Evolutionary conservation across 768 basidiomycete genomes (phyloP), one percentile per base, ranked within the genome.

Genomic region (Sarcodon sp.): DNA sequence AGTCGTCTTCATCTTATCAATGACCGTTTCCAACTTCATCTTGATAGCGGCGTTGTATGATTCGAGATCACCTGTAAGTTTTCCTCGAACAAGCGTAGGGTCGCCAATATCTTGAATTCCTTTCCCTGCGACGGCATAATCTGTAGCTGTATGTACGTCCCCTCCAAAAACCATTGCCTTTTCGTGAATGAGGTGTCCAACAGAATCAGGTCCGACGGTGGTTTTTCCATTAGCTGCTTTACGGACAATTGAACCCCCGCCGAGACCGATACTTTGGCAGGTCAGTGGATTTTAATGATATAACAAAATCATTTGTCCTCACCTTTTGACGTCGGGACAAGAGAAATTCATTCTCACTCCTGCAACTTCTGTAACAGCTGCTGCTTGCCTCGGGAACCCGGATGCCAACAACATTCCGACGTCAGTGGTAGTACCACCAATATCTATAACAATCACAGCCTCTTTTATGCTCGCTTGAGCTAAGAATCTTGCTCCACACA

Each of bases 391-490:
- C 31, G 79, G 80, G 57, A 80, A 77, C 7, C 79, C 79, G 11
- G 69, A 71, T 0, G 77, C 74, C 37, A 80, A 61, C 7, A 83
- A 59, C 41, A 80, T 73, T 13, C 80, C 80, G 6, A 81, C 73
- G 51, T 81, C 80, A 1, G 77, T 76, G 12, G 79, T 79, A 0
- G 80, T 83, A 0, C 79, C 80, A 43, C 80, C 81, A 49, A 81
- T 66, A 57, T 83, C 81, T 47, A 77, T 68, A 0, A 82, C 80
- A 45, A 79, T 63, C 37, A 10, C 50, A 12, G 45, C 43, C 35
- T 44, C 27, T 11, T 36, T 50, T 7, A 59, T 60, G 51, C 64
- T 65, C 39, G 67, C 59, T 7, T 69, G 70, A 1, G 79, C 72
- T 5, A 82, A 65, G 58, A 75, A 80, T 4, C 73, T 74, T 5